Evolutionary conservation across 1,284 basidiomycete species (phyloP).

Genomic region (Pyrrhoderma lamaoense): DNA sequence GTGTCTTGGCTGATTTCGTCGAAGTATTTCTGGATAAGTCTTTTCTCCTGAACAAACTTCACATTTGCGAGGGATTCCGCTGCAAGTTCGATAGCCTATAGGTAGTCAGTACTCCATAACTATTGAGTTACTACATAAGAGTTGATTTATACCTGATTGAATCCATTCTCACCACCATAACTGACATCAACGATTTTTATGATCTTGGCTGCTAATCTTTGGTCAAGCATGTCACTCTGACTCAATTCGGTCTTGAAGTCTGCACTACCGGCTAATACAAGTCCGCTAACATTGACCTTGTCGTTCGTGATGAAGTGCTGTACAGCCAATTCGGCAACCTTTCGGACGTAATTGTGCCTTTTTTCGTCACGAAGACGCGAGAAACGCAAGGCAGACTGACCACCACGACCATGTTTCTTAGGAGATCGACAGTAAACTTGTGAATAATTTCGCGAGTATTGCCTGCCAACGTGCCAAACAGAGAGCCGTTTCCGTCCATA

Average conservation of each 20-base stretch:
- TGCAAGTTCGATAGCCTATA: constrained; percentile 91
- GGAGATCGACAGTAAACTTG: constrained; percentile 99
- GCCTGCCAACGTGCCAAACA: constrained; percentile 93
- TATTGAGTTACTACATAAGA: neutral
- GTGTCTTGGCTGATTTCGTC: constrained; percentile 99
- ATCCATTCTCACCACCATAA: constrained; percentile 98
- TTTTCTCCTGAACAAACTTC: constrained; percentile 99
- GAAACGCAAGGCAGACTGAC: constrained; percentile 99
- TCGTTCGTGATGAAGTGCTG: constrained; percentile 98
- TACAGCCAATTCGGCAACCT: constrained; percentile 94
- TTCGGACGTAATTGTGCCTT: constrained; percentile 98
- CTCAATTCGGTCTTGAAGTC: constrained; percentile 99
- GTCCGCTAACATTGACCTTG: constrained; percentile 95
- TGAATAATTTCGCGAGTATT: constrained; percentile 97
- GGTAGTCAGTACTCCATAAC: neutral
- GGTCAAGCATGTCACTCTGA: constrained; percentile 96
- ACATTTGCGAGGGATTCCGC: constrained; percentile 95
- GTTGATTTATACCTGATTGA: constrained; percentile 71
- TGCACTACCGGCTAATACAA: constrained; percentile 96
- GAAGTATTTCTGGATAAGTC: constrained; percentile 95
- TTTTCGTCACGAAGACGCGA: constrained; percentile 99
- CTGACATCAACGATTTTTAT: constrained; percentile 98
- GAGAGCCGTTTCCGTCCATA: constrained; percentile 97
- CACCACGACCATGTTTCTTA: constrained; percentile 99
- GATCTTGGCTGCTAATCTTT: constrained; percentile 78